phyloP scores from a whole-genome alignment of 441 rosid species.

The Pelargonium australe region DNA sequence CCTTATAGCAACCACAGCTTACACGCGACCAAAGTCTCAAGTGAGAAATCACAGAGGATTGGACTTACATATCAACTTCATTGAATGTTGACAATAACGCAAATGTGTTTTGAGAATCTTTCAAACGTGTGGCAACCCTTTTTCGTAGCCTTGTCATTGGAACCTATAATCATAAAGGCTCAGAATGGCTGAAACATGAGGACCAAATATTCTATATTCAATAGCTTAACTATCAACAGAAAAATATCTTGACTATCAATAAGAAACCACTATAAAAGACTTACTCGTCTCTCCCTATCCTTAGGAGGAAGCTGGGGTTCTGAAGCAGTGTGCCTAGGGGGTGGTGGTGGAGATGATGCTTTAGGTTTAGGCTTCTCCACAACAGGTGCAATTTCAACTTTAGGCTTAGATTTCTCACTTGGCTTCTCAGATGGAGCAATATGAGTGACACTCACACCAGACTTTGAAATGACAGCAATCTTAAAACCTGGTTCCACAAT shows the following conservation, averaged over 20 bases:
- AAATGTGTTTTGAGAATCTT: constrained; percentile 92
- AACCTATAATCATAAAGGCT: constrained; percentile 47
- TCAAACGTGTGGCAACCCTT: constrained; percentile 79
- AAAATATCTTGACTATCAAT: background rate
- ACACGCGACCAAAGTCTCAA: background rate
- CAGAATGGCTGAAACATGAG: constrained; percentile 17
- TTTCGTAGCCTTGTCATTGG: constrained; percentile 97
- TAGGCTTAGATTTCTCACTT: constrained; percentile 22
- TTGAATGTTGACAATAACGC: constrained; percentile 93
- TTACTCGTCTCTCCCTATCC: constrained; percentile 94
- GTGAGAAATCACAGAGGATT: background rate
- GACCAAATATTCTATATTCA: constrained; percentile 15
- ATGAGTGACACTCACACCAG: constrained; percentile 67
- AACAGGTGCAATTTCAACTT: constrained; percentile 51
- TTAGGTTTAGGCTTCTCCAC: constrained; percentile 51
- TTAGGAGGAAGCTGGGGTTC: constrained; percentile 96
- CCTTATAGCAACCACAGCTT: too few species aligned
- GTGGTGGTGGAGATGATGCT: constrained; percentile 36
- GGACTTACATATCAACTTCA: constrained; percentile 93
- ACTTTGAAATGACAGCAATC: constrained; percentile 77
- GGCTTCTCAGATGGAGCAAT: constrained; percentile 52
- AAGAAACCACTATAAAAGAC: constrained; percentile 20
- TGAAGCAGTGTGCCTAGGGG: constrained; percentile 60
- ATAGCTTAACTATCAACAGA: background rate
- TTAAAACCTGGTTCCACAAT: constrained; percentile 86